These are phyloP conservation scores for Isatis lusitanica DNA, from an alignment of 441 rosid species.

Conservation along the genomic window DNA sequence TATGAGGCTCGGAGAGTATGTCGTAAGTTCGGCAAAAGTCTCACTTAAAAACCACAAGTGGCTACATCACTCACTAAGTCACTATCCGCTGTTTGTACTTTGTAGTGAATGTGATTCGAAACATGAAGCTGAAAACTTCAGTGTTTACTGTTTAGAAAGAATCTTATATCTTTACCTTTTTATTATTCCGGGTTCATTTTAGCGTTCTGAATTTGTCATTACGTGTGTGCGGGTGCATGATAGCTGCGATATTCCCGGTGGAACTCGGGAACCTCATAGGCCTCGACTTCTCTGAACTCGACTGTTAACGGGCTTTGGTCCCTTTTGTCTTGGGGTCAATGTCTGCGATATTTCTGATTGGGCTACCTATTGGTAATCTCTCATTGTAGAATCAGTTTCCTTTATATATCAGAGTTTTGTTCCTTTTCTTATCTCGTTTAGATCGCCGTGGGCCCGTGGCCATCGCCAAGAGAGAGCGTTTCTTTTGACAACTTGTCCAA, in stretches of 20 bases:
- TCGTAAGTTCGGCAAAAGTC: neutral
- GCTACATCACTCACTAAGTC: neutral
- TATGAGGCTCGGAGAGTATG: conserved; percentile 19
- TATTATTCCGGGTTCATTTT: neutral
- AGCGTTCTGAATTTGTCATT: neutral
- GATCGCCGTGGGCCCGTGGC: no score
- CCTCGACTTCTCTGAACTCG: neutral
- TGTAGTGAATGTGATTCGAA: conserved; percentile 1
- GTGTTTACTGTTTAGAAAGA: neutral
- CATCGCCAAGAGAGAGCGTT: no score
- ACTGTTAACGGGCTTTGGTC: neutral
- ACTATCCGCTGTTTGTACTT: neutral
- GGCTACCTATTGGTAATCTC: neutral
- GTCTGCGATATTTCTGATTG: neutral
- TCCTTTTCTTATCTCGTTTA: no score
- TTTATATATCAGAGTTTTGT: no score
- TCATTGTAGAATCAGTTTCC: neutral
- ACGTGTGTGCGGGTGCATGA: neutral
- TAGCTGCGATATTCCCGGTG: no score
- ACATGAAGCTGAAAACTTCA: neutral
- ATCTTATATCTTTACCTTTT: neutral
- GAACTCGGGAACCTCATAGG: neutral
- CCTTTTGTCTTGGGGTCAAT: neutral
- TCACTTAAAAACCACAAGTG: neutral
- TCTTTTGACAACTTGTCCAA: no score